Evolutionary conservation across 176 grass and related monocot genomes (phyloP).

Genomic region (Eleusine indica): DNA sequence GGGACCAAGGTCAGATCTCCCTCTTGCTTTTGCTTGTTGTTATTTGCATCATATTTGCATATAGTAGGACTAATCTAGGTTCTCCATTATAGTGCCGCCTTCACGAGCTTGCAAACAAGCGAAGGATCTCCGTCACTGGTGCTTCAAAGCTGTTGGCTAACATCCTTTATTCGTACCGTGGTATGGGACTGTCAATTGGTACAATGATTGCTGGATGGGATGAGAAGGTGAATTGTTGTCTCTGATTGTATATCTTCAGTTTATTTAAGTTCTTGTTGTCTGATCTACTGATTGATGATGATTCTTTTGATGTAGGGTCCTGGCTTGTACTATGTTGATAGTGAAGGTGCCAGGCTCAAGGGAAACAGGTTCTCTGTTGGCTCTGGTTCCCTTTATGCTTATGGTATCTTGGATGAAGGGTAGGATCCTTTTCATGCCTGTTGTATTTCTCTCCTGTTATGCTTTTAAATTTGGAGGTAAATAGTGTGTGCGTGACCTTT

Average conservation of each 20-base stretch:
- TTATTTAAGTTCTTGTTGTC: background rate
- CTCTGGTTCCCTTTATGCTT: constrained; percentile 94
- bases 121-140: constrained; percentile 83
- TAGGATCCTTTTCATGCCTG: constrained; percentile 36
- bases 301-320: constrained; percentile 63
- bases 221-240: constrained; percentile 61
- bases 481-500: constrained; percentile 29
- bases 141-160: constrained; percentile 89
- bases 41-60: background rate
- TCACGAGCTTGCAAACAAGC: constrained; percentile 95
- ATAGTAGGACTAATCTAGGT: constrained; percentile 20
- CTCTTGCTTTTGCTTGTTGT: background rate
- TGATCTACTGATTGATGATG: constrained; percentile 3
- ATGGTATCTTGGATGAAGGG: constrained; percentile 86
- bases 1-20: constrained; percentile 71
- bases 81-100: constrained; percentile 63
- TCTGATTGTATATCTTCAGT: background rate
- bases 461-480: background rate
- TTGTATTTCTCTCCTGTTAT: background rate
- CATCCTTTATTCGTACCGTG: constrained; percentile 83
- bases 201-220: constrained; percentile 99
- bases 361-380: constrained; percentile 91
- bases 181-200: constrained; percentile 90
- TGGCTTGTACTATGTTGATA: constrained; percentile 97
- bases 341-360: constrained; percentile 86